Conservation (phyloP, 805 yeast genomes). For the Ogataea philodendri region DNA sequence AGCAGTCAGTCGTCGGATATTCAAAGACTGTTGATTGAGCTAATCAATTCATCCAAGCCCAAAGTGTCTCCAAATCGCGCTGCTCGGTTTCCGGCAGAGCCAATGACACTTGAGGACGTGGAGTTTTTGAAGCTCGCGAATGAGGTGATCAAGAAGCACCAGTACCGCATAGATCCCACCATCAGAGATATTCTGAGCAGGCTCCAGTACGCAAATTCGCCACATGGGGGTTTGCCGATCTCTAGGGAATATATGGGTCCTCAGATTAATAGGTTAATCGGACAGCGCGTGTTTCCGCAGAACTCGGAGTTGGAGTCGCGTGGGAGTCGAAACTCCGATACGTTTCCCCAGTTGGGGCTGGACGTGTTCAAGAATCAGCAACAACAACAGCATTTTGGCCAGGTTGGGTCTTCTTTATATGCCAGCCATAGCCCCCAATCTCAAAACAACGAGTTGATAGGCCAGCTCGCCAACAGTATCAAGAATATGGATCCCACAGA, state of each 20-base stretch:
- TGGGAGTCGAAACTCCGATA: constrained; percentile 5
- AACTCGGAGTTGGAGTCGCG: constrained; percentile 2
- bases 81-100: constrained; percentile 19
- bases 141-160: constrained; percentile 50
- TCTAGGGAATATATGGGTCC: constrained; percentile 24
- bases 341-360: constrained; percentile 13
- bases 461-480: constrained; percentile 23
- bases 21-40: constrained; percentile 25
- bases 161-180: constrained; percentile 57
- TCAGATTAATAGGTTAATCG: constrained; percentile 9
- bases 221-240: constrained; percentile 52
- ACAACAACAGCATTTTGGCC: neutral
- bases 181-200: constrained; percentile 56
- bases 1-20: constrained; percentile 18
- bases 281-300: constrained; percentile 2
- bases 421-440: constrained; percentile 4
- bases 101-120: constrained; percentile 47
- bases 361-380: constrained; percentile 9
- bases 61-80: constrained; percentile 23
- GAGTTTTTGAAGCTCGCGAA: constrained; percentile 57
- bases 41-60: constrained; percentile 31
- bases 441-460: constrained; percentile 28
- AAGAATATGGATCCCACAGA: constrained; percentile 25
- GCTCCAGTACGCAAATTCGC: constrained; percentile 56
- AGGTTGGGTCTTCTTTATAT: constrained; percentile 3